Percentiles rank a stretch among this genome's conserved stretches.
phyloP scores from a whole-genome alignment of 306 rosid genomes.

The Sphenostylis stenocarpa region DNA sequence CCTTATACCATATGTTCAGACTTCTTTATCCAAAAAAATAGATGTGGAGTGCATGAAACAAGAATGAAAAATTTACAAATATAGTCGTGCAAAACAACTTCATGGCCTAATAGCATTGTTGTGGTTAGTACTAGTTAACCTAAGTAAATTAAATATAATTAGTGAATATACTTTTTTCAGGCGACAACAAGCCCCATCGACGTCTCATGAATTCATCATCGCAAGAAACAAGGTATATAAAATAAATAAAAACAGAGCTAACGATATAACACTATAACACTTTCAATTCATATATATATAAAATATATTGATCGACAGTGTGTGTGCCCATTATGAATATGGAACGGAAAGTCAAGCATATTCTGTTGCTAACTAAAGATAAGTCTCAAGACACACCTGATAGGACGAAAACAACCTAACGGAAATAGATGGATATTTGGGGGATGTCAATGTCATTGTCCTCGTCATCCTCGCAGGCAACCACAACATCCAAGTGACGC shows the following conservation, averaged over 20 bases:
- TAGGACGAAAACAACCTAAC: constrained; percentile 50
- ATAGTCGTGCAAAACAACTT: not conserved
- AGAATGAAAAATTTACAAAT: not conserved
- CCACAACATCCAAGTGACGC: constrained; percentile 79
- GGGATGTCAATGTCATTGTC: constrained; percentile 93
- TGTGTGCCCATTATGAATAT: constrained; percentile 24
- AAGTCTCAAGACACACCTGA: constrained; percentile 28
- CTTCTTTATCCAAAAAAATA: not conserved
- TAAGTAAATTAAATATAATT: too few relatives aligned
- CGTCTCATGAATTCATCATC: not conserved
- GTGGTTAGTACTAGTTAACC: too few relatives aligned
- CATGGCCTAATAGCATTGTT: not conserved
- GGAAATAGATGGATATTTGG: constrained; percentile 78
- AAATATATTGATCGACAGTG: constrained; percentile 5
- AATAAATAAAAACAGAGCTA: not conserved
- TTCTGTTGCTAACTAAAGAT: constrained; percentile 36
- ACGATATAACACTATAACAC: constrained; percentile 23
- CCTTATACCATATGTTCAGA: not conserved
- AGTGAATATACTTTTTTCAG: too few relatives aligned
- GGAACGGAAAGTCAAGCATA: constrained; percentile 22
- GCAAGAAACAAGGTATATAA: not conserved
- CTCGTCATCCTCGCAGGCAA: constrained; percentile 94
- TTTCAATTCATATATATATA: constrained; percentile 26
- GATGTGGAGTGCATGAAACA: not conserved
- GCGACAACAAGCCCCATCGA: too few relatives aligned